Evolutionary conservation across 768 basidiomycete genomes (phyloP), one percentile per base, ranked within the genome.

Genomic region (Pulveroboletus sp.): DNA sequence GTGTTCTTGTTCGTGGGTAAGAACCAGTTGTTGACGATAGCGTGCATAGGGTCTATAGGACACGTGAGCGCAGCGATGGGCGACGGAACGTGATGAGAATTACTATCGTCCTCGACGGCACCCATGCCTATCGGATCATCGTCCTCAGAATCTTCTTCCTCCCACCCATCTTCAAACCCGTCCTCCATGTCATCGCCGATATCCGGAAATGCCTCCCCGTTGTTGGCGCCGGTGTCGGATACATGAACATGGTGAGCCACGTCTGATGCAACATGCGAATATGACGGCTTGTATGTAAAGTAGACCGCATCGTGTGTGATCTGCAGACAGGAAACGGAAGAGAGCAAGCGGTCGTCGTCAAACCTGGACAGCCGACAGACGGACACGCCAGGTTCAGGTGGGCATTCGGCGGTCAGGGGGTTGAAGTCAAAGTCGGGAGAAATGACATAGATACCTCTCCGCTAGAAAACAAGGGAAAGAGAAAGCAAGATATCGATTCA

Each of bases 261-360:
- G 36, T 43, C 50, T 18, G 8, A 28, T 3, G 7, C 15, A 13
- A 15, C 38, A 14, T 10, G 36, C 4, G 30, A n/a, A 11, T n/a
- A 39, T 7, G 49, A 52, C 0, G 66, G 57, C 17, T 32, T 50
- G 43, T 65, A 65, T 47, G 76, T 80, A 32, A 81, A 55, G 51
- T 71, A 83, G 11, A 82, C 51, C 0, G 75, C 76, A 0, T 78
- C 77, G 26, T 78, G 73, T 0, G 78, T 77, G 67, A 81, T 72
- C 58, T 82, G 80, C 18, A 82, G 69, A 56, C 80, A 83, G 24
- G 72, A 72, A n/a, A 81, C 58, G 32, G 37, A 53, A 18, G 58
- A 48, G n/a, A 64, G 56, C 21, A 53, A 35, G 30, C 39, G 51
- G 0, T 36, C 50, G 33, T 51, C 31, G 15, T 67, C 58, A 41